These are phyloP conservation scores for Rutstroemia sp. DNA, from an alignment of 2,329 filamentous ascomycete genomes.

Conservation along the genomic window DNA sequence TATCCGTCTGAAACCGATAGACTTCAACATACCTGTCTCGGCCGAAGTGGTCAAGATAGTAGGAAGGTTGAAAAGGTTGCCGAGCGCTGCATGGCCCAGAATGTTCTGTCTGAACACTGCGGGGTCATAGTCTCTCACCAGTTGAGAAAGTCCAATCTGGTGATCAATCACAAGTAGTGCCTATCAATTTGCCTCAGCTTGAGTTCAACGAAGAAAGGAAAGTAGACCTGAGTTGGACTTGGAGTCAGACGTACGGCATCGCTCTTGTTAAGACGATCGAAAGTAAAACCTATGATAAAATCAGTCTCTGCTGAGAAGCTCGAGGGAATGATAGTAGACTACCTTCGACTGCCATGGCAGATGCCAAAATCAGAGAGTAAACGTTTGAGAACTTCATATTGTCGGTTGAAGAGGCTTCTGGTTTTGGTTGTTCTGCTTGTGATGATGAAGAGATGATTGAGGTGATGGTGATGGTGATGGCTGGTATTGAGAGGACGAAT, in stretches of 20 bases:
- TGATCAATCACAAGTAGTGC: slow-evolving; percentile 52
- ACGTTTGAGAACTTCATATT: slow-evolving; percentile 24
- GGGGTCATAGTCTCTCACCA: slow-evolving; percentile 60
- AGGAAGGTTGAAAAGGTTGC: slow-evolving; percentile 59
- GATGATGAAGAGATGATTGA: not conserved
- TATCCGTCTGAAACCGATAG: not conserved
- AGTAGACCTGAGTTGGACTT: not conserved
- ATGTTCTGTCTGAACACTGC: slow-evolving; percentile 60
- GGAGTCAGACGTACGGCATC: slow-evolving; percentile 22
- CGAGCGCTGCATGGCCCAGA: slow-evolving; percentile 59
- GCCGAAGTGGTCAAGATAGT: slow-evolving; percentile 65
- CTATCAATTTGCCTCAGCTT: slow-evolving; percentile 22
- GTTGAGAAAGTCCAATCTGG: slow-evolving; percentile 49
- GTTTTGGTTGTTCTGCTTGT: not conserved
- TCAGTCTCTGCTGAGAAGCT: not conserved
- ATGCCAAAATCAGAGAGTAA: slow-evolving; percentile 11
- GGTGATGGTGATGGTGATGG: not conserved
- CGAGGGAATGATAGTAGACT: slow-evolving; percentile 2
- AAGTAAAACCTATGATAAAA: slow-evolving; percentile 18
- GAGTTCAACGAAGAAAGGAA: not conserved
- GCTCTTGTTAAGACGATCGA: slow-evolving; percentile 30
- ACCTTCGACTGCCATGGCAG: slow-evolving; percentile 14
- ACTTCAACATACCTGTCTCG: slow-evolving; percentile 32
- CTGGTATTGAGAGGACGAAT: not conserved
- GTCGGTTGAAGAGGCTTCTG: not conserved